These are phyloP conservation scores for Chlorociboria aeruginascens DNA, from an alignment of 495 filamentous ascomycete species.

Conservation along the genomic window DNA sequence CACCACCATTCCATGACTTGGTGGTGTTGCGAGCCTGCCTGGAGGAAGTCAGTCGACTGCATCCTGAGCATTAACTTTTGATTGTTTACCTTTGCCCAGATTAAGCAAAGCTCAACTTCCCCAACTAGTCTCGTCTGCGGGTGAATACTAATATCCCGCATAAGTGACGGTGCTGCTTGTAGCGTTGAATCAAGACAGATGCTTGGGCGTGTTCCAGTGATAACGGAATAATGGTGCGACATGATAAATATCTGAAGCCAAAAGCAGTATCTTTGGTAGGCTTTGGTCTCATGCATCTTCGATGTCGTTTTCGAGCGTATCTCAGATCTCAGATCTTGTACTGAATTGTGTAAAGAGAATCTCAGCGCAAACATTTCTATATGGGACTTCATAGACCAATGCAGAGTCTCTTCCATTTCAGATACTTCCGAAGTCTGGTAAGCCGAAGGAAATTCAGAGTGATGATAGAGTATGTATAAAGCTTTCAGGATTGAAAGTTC, in stretches of 20 bases:
- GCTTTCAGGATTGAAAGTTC: neutral
- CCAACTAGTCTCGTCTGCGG: neutral
- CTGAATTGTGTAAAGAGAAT: slow-evolving; percentile 1
- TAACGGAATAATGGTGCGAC: slow-evolving; percentile 1
- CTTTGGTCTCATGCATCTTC: neutral
- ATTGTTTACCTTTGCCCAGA: neutral
- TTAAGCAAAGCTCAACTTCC: slow-evolving; percentile 1
- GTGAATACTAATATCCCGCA: neutral
- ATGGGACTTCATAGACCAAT: slow-evolving; percentile 1
- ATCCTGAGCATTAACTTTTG: neutral
- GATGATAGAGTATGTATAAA: slow-evolving; percentile 1
- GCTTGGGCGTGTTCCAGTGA: slow-evolving; percentile 4
- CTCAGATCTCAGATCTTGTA: neutral
- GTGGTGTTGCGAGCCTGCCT: slow-evolving; percentile 2
- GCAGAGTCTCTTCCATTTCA: neutral
- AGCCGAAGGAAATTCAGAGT: neutral
- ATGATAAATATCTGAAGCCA: slow-evolving; percentile 4
- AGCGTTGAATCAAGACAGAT: slow-evolving; percentile 1
- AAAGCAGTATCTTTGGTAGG: neutral
- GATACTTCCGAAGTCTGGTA: neutral
- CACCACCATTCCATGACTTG: slow-evolving; percentile 4
- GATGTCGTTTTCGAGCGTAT: neutral
- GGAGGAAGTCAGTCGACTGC: neutral
- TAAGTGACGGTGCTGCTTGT: neutral
- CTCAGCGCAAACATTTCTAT: neutral